Evolutionary conservation across 2,329 filamentous ascomycete species (phyloP).

Genomic region (Cryphonectria nitschkei): DNA sequence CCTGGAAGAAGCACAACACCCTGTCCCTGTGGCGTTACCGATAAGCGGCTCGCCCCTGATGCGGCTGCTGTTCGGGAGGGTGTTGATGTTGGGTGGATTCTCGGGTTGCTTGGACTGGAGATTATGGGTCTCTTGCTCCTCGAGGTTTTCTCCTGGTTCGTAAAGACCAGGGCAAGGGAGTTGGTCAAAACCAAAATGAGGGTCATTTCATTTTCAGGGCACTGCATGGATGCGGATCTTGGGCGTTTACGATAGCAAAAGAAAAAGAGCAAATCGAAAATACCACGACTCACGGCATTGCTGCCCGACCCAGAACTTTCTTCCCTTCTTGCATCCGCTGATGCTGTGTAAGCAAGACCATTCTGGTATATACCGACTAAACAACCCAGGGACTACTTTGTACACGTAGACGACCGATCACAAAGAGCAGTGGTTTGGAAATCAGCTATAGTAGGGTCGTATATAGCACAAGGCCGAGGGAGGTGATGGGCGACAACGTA

Average conservation of each 20-base stretch:
- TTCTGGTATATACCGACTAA: background rate
- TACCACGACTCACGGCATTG: conserved; percentile 31
- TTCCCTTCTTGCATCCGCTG: background rate
- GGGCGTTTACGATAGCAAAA: conserved; percentile 30
- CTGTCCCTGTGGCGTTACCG: conserved; percentile 98
- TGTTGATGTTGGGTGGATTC: conserved; percentile 3
- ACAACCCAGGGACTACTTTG: background rate
- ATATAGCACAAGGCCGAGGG: background rate
- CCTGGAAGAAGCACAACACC: conserved; percentile 99
- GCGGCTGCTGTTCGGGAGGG: conserved; percentile 15
- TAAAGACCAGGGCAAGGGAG: conserved; percentile 22
- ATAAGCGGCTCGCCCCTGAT: conserved; percentile 52
- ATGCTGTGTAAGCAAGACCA: background rate
- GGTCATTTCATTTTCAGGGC: conserved; percentile 27
- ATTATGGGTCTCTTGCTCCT: conserved; percentile 24
- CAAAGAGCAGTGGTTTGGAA: background rate
- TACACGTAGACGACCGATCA: background rate
- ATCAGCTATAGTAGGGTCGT: background rate
- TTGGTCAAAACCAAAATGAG: conserved; percentile 23
- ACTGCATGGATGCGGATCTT: conserved; percentile 29
- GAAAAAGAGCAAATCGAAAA: conserved; percentile 28
- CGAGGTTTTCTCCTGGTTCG: conserved; percentile 23
- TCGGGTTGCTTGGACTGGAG: conserved; percentile 9
- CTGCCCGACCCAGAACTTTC: conserved; percentile 27
- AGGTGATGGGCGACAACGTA: background rate